These are phyloP conservation scores for Gautieria morchelliformis DNA, from an alignment of 768 basidiomycete species.

Conservation along the genomic window DNA sequence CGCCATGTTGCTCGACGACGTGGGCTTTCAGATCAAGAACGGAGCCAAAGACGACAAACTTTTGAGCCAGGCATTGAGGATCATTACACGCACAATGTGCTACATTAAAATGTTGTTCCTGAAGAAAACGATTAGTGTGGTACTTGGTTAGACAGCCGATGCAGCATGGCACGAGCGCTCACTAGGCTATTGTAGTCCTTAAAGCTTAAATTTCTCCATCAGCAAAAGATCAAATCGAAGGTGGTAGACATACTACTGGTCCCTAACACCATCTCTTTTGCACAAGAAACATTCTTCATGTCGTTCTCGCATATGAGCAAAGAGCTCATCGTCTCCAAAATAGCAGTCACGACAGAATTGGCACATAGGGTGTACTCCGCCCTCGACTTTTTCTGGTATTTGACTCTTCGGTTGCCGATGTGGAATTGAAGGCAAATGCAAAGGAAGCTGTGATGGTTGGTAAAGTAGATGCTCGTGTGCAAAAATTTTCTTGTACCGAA, in stretches of 20 bases:
- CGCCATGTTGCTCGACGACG: slow-evolving; percentile 75
- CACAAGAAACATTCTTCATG: slow-evolving; percentile 98
- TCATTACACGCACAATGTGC: slow-evolving; percentile 76
- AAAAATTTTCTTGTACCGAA: slow-evolving; percentile 87
- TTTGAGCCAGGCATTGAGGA: slow-evolving; percentile 64
- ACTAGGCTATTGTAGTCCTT: slow-evolving; percentile 70
- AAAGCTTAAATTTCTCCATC: slow-evolving; percentile 40
- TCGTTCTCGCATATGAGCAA: slow-evolving; percentile 80
- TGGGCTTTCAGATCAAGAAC: slow-evolving; percentile 87
- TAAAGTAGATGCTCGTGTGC: slow-evolving; percentile 91
- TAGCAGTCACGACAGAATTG: slow-evolving; percentile 90
- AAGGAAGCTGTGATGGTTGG: slow-evolving; percentile 46
- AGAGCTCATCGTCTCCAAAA: slow-evolving; percentile 91
- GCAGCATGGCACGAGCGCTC: slow-evolving; percentile 11
- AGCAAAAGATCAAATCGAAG: slow-evolving; percentile 2
- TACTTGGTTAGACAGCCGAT: background rate
- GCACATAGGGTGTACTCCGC: slow-evolving; percentile 70
- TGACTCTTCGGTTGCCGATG: slow-evolving; percentile 27
- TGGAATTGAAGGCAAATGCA: slow-evolving; percentile 70
- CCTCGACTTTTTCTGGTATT: slow-evolving; percentile 41
- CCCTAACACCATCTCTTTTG: slow-evolving; percentile 65
- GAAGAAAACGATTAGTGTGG: background rate
- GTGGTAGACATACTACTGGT: slow-evolving; percentile 67
- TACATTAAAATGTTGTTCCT: slow-evolving; percentile 70
- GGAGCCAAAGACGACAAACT: slow-evolving; percentile 91